phyloP scores from a whole-genome alignment of 2,329 filamentous ascomycete genomes.

The Xylariaceae sp. region DNA sequence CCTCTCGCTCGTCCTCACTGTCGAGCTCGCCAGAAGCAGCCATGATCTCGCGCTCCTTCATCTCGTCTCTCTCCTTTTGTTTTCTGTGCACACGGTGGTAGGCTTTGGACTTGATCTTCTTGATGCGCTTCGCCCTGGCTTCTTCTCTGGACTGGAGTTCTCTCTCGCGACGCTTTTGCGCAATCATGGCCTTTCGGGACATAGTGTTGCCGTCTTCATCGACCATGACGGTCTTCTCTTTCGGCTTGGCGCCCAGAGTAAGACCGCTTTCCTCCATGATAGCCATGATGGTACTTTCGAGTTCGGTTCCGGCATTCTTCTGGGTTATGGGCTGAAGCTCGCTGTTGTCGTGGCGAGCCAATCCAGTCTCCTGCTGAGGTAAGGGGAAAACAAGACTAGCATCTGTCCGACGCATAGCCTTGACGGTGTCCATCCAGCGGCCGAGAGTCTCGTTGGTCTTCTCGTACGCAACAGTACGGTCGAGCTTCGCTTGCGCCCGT shows the following conservation, averaged over 20 bases:
- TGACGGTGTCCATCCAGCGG: constrained; percentile 92
- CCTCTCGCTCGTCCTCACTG: constrained; percentile 61
- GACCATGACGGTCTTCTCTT: constrained; percentile 58
- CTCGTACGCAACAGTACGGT: constrained; percentile 76
- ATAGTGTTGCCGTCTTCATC: constrained; percentile 67
- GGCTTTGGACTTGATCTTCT: constrained; percentile 98
- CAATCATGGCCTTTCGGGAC: constrained; percentile 63
- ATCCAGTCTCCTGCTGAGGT: constrained; percentile 60
- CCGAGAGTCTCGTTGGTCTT: constrained; percentile 88
- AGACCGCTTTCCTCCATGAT: constrained; percentile 90
- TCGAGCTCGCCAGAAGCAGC: constrained; percentile 55
- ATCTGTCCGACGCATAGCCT: constrained; percentile 85
- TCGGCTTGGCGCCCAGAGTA: constrained; percentile 48
- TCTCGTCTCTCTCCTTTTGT: constrained; percentile 52
- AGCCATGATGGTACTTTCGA: constrained; percentile 78
- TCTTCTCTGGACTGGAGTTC: constrained; percentile 87
- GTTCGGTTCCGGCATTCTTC: constrained; percentile 66
- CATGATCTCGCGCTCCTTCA: constrained; percentile 47
- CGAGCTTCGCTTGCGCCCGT: constrained; percentile 78
- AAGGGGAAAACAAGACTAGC: constrained; percentile 79
- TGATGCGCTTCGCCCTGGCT: constrained; percentile 82
- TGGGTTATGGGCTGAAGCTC: constrained; percentile 61
- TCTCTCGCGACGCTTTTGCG: constrained; percentile 71
- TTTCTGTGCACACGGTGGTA: constrained; percentile 90
- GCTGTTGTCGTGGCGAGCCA: constrained; percentile 53